Conservation (phyloP, 306 rosid species). For the Rosa chinensis region DNA sequence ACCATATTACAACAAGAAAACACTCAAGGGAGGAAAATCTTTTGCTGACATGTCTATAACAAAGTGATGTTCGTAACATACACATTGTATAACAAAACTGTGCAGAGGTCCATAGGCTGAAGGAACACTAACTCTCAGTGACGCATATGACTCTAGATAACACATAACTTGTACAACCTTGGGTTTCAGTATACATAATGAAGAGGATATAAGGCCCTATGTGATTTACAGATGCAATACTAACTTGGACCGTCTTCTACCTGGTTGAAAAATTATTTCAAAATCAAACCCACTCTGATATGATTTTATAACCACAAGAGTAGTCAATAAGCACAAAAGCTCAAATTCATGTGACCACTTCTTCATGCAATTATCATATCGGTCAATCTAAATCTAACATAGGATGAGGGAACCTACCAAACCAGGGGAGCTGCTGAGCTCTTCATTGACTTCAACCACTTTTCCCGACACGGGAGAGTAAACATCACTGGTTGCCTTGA, state of each 20-base stretch:
- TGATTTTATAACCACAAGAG: not conserved
- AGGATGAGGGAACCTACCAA: constrained; percentile 55
- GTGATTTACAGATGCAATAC: not conserved
- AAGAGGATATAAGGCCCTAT: not conserved
- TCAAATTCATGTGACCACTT: not conserved
- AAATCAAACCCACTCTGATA: not conserved
- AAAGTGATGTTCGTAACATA: not conserved
- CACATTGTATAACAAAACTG: not conserved
- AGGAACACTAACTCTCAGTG: not conserved
- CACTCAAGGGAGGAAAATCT: not conserved
- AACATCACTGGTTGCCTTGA: constrained; percentile 93
- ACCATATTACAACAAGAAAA: constrained; percentile 7
- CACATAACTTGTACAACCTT: too few relatives aligned
- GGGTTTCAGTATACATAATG: too few relatives aligned
- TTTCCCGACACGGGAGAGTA: constrained; percentile 88
- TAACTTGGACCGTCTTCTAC: not conserved
- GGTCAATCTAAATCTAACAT: not conserved
- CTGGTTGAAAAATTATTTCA: not conserved
- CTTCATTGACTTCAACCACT: constrained; percentile 67
- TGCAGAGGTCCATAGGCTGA: not conserved
- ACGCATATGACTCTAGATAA: not conserved
- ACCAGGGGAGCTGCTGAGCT: constrained; percentile 77
- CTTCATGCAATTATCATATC: not conserved
- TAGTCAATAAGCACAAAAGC: not conserved
- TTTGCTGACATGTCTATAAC: not conserved